Base-by-base conservation (phyloP, 2,329 filamentous ascomycete genomes). In the Fusarium sacchari region DNA sequence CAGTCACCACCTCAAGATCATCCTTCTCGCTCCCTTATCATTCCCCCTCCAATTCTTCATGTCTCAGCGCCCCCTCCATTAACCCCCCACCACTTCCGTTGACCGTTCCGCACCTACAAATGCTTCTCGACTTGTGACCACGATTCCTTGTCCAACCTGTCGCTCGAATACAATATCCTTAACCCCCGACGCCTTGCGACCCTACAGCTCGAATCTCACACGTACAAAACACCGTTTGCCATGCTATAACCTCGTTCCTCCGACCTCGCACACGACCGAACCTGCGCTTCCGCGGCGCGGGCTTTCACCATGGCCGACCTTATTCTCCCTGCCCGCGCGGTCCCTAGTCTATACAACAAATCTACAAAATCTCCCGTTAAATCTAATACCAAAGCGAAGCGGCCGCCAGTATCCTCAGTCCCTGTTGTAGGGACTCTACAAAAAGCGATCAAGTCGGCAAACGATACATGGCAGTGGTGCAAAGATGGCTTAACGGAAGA, bases 401-500 rank as follows among this genome's bases (percentile, higher is more conserved):
- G 76, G 13, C 73, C 75, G 20, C 65, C 73, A 6, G 60, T 59
- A 1, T 60, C 66, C 4, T 68, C 72, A 3, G 63, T 69, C 4
- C 71, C 71, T 7, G 76, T 81, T 30, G 70, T 77, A 15, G 71
- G 67, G 17, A 76, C 76, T 34, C 56, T 81, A 12, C 77, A 80
- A 18, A 78, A 80, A 32, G 82, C 83, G 9, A 74, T 85, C 58
- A 82, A 80, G 42, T 81, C 77, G 36, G 85, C 84, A 44, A 83
- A 85, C 63, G 81, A 83, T 60, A 77, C 83, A 18, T 80, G 86
- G 57, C 79, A 83, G n/a, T 84, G 84, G 60, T 86, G 86, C 73
- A 86, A 84, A 66, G 88, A 90, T 82, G 88, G 87, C n/a, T 79
- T 88, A 24, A 85, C 85, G 3, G 81, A 83, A 53, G 83, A 87